Conservation (phyloP, 1,139 yeast species). For the Geotrichum restrictum region DNA sequence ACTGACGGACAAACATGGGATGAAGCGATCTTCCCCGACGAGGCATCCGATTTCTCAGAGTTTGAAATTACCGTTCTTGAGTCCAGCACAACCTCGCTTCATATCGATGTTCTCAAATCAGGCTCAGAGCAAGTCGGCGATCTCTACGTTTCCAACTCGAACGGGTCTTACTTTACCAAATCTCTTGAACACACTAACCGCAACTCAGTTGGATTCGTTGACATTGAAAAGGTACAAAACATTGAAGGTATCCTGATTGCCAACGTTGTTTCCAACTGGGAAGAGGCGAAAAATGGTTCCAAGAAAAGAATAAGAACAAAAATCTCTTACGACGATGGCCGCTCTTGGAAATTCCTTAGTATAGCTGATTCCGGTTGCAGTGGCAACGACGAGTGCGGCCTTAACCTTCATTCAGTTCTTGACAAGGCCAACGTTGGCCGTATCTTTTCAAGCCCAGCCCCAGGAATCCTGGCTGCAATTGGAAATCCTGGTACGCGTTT, state of each 20-base stretch:
- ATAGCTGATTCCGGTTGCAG: constrained; percentile 45
- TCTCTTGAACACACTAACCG: constrained; percentile 46
- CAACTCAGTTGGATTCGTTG: constrained; percentile 41
- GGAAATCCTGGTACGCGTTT: constrained; percentile 38
- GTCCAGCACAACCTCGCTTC: constrained; percentile 55
- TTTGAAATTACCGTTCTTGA: constrained; percentile 53
- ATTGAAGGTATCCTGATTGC: constrained; percentile 71
- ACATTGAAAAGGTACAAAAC: constrained; percentile 52
- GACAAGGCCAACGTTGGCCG: constrained; percentile 56
- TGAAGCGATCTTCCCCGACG: constrained; percentile 50
- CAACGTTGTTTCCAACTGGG: constrained; percentile 38
- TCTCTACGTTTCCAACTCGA: constrained; percentile 58
- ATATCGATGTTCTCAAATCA: constrained; percentile 44
- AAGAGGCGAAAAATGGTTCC: constrained; percentile 29
- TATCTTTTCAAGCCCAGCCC: constrained; percentile 60
- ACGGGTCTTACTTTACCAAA: constrained; percentile 55
- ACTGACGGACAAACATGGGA: constrained; percentile 53
- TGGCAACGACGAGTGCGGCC: constrained; percentile 48
- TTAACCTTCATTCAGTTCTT: constrained; percentile 52
- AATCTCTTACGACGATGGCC: constrained; percentile 63
- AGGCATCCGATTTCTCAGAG: constrained; percentile 33
- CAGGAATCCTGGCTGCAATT: constrained; percentile 61
- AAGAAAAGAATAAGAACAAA: constrained; percentile 35
- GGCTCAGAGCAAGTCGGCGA: constrained; percentile 37
- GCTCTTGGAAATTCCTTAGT: constrained; percentile 54